These are phyloP conservation scores for Rosa rugosa DNA, from an alignment of 306 rosid species.

Conservation along the genomic window DNA sequence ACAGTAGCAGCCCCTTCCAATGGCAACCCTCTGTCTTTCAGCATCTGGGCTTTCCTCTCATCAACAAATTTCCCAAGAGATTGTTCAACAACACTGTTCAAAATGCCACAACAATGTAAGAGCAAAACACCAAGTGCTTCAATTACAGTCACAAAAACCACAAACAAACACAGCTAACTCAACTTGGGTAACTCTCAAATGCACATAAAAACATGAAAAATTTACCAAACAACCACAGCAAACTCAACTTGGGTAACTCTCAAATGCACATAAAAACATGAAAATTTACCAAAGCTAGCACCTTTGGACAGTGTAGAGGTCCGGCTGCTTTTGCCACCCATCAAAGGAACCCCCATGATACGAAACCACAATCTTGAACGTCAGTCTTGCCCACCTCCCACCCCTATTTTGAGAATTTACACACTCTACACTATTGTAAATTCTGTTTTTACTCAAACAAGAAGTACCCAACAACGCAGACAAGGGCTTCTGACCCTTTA, in stretches of 20 bases:
- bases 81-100: conserved; percentile 56
- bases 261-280: background rate
- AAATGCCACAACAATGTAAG: conserved; percentile 13
- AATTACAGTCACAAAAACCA: background rate
- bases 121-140: conserved; percentile 10
- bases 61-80: conserved; percentile 85
- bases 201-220: no score
- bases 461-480: conserved; percentile 42
- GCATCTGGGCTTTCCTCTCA: conserved; percentile 66
- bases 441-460: background rate
- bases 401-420: conserved; percentile 38
- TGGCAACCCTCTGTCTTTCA: conserved; percentile 68
- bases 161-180: background rate
- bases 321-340: conserved; percentile 98
- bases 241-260: background rate
- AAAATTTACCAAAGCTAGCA: background rate
- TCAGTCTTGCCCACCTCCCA: conserved; percentile 90
- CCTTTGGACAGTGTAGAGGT: conserved; percentile 86
- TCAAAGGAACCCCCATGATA: conserved; percentile 84
- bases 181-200: no score
- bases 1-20: conserved; percentile 71
- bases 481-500: conserved; percentile 44
- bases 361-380: conserved; percentile 72
- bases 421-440: conserved; percentile 31
- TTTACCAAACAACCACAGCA: background rate